phyloP scores from a whole-genome alignment of 352 stramenopile genomes.

The Pythium folliculosum region DNA sequence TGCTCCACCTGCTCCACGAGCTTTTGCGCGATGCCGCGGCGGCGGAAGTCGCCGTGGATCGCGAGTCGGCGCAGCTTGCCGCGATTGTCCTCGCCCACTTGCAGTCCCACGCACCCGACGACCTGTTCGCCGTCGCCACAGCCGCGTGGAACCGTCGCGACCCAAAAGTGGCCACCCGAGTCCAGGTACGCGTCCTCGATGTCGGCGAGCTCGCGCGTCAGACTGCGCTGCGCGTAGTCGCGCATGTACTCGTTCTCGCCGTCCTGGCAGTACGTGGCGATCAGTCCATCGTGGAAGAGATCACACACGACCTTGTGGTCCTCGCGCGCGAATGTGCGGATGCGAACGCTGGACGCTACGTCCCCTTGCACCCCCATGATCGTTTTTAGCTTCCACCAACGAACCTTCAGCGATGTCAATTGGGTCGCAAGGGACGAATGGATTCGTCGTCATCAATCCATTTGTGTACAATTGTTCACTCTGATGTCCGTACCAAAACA shows the following conservation, averaged over 20 bases:
- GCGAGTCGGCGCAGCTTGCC: conserved; percentile 53
- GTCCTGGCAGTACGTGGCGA: conserved; percentile 9
- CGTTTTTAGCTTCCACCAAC: background rate
- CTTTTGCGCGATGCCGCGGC: conserved; percentile 37
- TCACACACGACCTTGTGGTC: conserved; percentile 21
- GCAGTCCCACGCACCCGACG: conserved; percentile 43
- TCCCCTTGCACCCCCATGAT: background rate
- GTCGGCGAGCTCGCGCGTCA: conserved; percentile 11
- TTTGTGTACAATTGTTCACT: background rate
- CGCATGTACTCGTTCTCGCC: conserved; percentile 1
- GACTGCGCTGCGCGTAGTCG: conserved; percentile 7
- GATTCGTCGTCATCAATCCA: background rate
- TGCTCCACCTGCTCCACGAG: conserved; percentile 47
- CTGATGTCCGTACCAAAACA: background rate
- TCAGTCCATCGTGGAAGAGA: conserved; percentile 25
- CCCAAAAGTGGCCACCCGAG: conserved; percentile 20
- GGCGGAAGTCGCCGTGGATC: conserved; percentile 37
- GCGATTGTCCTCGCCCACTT: conserved; percentile 30
- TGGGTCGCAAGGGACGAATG: too few species aligned
- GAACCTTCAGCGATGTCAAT: too few species aligned
- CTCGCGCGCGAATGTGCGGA: conserved; percentile 22
- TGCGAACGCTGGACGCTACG: conserved; percentile 15
- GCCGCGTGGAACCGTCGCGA: conserved; percentile 7
- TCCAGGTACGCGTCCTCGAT: conserved; percentile 38
- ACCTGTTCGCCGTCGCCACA: conserved; percentile 8